Percentiles rank a stretch among this genome's conserved stretches.
Conservation (phyloP, 257 asterid genomes). For the Salvia hispanica region DNA sequence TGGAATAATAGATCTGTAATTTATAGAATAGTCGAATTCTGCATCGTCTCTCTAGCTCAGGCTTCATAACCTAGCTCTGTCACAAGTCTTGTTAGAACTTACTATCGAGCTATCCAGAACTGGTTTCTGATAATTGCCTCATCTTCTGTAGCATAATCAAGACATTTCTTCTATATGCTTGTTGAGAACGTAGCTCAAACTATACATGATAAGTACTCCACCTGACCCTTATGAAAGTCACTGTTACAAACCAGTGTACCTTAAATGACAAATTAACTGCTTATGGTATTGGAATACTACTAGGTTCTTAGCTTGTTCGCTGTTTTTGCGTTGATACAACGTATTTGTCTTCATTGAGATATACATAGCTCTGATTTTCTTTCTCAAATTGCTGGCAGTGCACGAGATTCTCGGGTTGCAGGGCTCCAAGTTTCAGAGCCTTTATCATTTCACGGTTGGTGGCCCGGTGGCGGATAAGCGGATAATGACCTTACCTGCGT, state of each 20-base stretch:
- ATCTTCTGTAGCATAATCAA: not conserved
- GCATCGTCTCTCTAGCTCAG: too few relatives aligned
- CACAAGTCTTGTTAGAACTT: not conserved
- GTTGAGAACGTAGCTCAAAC: not conserved
- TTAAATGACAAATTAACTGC: not conserved
- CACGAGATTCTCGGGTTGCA: slow-evolving; percentile 81
- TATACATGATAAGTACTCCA: not conserved
- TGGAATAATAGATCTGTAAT: slow-evolving; percentile 23
- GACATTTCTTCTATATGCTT: not conserved
- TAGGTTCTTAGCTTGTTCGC: not conserved
- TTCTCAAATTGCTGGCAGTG: slow-evolving; percentile 49
- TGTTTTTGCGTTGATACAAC: not conserved
- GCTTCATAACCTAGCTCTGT: too few relatives aligned
- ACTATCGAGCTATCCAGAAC: not conserved
- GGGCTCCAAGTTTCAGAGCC: slow-evolving; percentile 72
- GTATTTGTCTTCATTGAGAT: not conserved
- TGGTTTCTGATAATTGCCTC: not conserved
- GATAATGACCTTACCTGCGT: slow-evolving; percentile 92
- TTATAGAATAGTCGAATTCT: not conserved
- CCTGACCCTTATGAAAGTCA: not conserved
- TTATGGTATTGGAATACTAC: slow-evolving; percentile 2
- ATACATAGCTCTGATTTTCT: not conserved
- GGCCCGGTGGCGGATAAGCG: slow-evolving; percentile 79
- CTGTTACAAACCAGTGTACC: not conserved
- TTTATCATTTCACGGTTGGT: slow-evolving; percentile 88